phyloP scores from a whole-genome alignment of 805 yeast species.

The Suhomyces sp. region DNA sequence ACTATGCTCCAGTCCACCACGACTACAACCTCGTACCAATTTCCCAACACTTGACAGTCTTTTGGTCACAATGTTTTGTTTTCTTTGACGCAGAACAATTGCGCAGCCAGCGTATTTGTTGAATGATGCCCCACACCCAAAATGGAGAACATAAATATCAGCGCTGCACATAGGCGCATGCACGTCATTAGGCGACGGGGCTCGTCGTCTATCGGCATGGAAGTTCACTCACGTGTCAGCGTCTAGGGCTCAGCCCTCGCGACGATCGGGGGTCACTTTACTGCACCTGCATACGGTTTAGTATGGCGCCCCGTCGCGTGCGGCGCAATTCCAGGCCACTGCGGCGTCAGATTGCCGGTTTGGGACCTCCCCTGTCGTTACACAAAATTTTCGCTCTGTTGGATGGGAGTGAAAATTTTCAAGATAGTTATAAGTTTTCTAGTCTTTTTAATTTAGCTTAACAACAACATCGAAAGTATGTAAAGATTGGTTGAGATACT shows the following conservation, averaged over 20 bases:
- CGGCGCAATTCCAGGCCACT: background rate
- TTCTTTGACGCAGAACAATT: background rate
- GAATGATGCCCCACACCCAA: background rate
- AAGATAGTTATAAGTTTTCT: conserved; percentile 1
- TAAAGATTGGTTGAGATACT: background rate
- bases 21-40: too few relatives aligned
- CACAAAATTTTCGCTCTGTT: background rate
- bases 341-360: background rate
- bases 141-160: background rate
- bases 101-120: background rate
- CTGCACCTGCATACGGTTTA: background rate
- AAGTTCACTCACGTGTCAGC: conserved; percentile 1
- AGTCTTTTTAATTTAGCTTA: conserved; percentile 7
- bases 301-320: background rate
- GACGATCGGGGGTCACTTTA: background rate
- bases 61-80: conserved; percentile 1
- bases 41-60: background rate
- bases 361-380: background rate
- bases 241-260: conserved; percentile 8
- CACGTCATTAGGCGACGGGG: background rate
- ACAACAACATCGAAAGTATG: conserved; percentile 11
- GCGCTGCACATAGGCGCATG: background rate
- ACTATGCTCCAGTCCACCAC: too few relatives aligned
- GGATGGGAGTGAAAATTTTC: conserved; percentile 7
- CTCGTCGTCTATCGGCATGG: background rate